Evolutionary conservation across 208 protist genomes (phyloP), one percentile per base, ranked within the genome.

Genomic region (Endotrypanum monterogeii): DNA sequence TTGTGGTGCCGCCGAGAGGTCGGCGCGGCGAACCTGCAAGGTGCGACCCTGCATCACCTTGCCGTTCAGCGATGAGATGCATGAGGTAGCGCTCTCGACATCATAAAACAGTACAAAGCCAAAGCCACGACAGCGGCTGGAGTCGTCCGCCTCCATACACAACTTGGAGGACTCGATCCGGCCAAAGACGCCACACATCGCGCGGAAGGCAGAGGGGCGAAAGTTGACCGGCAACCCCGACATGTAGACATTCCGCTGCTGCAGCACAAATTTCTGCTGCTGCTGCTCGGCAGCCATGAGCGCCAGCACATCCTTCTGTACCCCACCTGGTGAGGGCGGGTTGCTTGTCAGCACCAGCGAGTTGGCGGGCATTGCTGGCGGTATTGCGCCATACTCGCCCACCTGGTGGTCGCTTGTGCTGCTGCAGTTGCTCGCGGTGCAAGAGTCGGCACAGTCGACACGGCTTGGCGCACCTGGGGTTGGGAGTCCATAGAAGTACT

Each of bases 221-320:
- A 87, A 86, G 44, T 75, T 78, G 2, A 83, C 78, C 3, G 88
- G 84, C 35, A 93, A 73, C 14, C 88, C 88, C 0, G 86, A 90
- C 68, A 93, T 71, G 74, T 93, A 93, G 30, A 93, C 82, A 69
- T 93, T 93, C 54, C 88, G 85, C 58, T 84, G 80, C 71, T 90
- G 88, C 25, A 93, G 35, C 50, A 78, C 62, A 46, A 79, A 72
- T 63, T 82, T 82, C 71, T 85, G 62, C 52, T 76, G 71, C 41
- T 76, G 62, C 51, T 79, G 76, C 72, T 81, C 70, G 0, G 76
- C 71, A 11, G 80, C 71, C 65, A 73, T 76, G 46, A 82, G 58
- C 3, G 72, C 72, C 67, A 76, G 50, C 37, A 73, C 63, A 44
- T 78, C 72, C 67, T 82, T 82, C 56, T 78, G 78, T 18, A 78